Percentiles rank a stretch among this genome's conserved stretches.
Evolutionary conservation across 441 rosid species (phyloP).

Genomic region (Populus trichocarpa): DNA sequence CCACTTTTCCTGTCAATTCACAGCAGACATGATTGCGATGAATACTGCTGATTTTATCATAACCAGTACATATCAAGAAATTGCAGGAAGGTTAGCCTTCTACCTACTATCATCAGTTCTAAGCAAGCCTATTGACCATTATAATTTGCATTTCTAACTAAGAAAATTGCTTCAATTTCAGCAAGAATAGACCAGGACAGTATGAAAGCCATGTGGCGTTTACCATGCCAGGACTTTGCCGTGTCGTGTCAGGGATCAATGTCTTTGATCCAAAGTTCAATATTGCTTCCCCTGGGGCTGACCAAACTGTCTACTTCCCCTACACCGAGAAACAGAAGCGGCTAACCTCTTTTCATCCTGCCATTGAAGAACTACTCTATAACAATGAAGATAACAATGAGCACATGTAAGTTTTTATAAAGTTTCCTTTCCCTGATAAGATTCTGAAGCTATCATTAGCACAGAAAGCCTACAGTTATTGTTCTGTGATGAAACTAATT

Average conservation of each 20-base stretch:
- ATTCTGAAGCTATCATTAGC: no score
- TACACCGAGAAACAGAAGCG: constrained; percentile 48
- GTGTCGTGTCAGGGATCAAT: constrained; percentile 83
- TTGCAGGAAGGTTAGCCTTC: constrained; percentile 72
- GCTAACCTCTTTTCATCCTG: constrained; percentile 54
- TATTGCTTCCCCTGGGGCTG: constrained; percentile 93
- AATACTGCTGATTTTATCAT: constrained; percentile 82
- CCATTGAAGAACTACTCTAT: constrained; percentile 71
- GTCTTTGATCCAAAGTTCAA: constrained; percentile 93
- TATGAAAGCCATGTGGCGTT: constrained; percentile 80
- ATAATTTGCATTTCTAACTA: no score
- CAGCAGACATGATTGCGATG: constrained; percentile 86
- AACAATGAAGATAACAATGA: constrained; percentile 54
- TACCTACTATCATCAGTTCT: not conserved
- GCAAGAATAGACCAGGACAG: constrained; percentile 78
- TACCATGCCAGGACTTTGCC: constrained; percentile 89
- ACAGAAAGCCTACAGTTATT: not conserved
- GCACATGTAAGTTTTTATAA: constrained; percentile 55
- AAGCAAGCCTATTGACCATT: not conserved
- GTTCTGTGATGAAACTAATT: not conserved
- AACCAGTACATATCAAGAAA: constrained; percentile 91
- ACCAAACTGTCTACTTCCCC: constrained; percentile 86
- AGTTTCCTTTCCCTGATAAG: not conserved
- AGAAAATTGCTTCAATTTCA: constrained; percentile 21
- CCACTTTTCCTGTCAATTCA: constrained; percentile 93